phyloP scores from a whole-genome alignment of 805 yeast genomes.

The Vanderwaltozyma yarrowii region DNA sequence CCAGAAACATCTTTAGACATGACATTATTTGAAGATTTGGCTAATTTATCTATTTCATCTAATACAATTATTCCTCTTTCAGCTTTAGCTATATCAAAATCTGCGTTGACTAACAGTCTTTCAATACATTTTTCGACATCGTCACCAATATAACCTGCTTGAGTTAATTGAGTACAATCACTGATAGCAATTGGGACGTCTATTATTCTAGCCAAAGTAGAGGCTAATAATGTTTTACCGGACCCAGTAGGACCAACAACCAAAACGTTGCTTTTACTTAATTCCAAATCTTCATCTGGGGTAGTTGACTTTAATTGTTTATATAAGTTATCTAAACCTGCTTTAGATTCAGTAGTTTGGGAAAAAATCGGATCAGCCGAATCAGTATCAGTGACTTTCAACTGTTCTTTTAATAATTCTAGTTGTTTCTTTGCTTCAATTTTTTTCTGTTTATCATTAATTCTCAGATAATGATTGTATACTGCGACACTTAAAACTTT shows the following conservation, averaged over 20 bases:
- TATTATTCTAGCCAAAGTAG: slow-evolving; percentile 40
- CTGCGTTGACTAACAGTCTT: slow-evolving; percentile 39
- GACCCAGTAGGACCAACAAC: slow-evolving; percentile 54
- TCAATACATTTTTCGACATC: slow-evolving; percentile 51
- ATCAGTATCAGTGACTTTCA: slow-evolving; percentile 13
- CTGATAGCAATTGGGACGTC: slow-evolving; percentile 50
- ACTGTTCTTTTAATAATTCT: slow-evolving; percentile 22
- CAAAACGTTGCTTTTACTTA: slow-evolving; percentile 47
- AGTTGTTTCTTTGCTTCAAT: slow-evolving; percentile 2
- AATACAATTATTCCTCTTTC: slow-evolving; percentile 50
- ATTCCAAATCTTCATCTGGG: slow-evolving; percentile 33
- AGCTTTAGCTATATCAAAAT: slow-evolving; percentile 41
- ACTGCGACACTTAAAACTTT: slow-evolving; percentile 53
- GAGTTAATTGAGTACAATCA: slow-evolving; percentile 53
- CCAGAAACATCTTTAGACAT: slow-evolving; percentile 53
- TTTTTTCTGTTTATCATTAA: slow-evolving; percentile 32
- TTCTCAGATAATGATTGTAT: slow-evolving; percentile 45
- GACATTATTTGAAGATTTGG: slow-evolving; percentile 37
- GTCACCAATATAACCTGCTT: slow-evolving; percentile 58
- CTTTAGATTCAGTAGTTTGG: slow-evolving; percentile 23
- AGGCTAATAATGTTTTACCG: slow-evolving; percentile 49
- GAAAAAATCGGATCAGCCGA: slow-evolving; percentile 13
- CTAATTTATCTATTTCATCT: slow-evolving; percentile 50
- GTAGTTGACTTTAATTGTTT: slow-evolving; percentile 18
- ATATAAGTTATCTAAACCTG: slow-evolving; percentile 23